Evolutionary conservation across 2,329 filamentous ascomycete species (phyloP).

Genomic region (Metarhizium guizhouense): DNA sequence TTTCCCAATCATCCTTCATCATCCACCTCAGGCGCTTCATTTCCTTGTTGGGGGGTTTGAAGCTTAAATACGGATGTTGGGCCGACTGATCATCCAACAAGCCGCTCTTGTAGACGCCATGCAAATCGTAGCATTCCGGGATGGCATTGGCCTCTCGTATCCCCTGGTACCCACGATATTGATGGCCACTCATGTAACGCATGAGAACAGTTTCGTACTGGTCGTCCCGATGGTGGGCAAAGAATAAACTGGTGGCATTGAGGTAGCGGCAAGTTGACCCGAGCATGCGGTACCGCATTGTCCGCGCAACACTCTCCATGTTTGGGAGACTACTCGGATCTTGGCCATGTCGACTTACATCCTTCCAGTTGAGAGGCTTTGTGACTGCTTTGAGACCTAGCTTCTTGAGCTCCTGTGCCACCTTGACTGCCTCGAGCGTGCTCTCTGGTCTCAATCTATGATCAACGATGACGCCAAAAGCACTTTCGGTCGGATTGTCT

Average conservation of each 20-base stretch:
- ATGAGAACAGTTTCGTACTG: constrained; percentile 84
- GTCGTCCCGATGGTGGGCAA: constrained; percentile 86
- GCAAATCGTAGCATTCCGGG: constrained; percentile 74
- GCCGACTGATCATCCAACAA: constrained; percentile 36
- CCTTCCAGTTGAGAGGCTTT: constrained; percentile 37
- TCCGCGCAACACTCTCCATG: constrained; percentile 70
- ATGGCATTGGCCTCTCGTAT: constrained; percentile 59
- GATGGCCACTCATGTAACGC: constrained; percentile 60
- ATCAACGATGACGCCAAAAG: constrained; percentile 45
- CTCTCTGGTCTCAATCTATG: constrained; percentile 48
- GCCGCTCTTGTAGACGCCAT: constrained; percentile 62
- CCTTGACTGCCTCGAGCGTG: constrained; percentile 38
- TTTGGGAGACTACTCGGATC: constrained; percentile 39
- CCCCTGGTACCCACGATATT: constrained; percentile 61
- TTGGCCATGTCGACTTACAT: constrained; percentile 18
- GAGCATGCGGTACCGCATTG: constrained; percentile 62
- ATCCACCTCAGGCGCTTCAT: constrained; percentile 19
- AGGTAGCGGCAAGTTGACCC: constrained; percentile 48
- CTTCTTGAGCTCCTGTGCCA: constrained; percentile 29
- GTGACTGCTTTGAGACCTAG: constrained; percentile 25
- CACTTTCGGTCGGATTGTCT: constrained; percentile 33
- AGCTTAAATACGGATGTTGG: constrained; percentile 27
- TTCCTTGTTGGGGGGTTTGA: constrained; percentile 21
- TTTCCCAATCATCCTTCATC: constrained; percentile 19
- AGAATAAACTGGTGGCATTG: constrained; percentile 52